Base-by-base conservation (phyloP, 805 yeast genomes). In the Maudiozyma pseudohumilis region DNA sequence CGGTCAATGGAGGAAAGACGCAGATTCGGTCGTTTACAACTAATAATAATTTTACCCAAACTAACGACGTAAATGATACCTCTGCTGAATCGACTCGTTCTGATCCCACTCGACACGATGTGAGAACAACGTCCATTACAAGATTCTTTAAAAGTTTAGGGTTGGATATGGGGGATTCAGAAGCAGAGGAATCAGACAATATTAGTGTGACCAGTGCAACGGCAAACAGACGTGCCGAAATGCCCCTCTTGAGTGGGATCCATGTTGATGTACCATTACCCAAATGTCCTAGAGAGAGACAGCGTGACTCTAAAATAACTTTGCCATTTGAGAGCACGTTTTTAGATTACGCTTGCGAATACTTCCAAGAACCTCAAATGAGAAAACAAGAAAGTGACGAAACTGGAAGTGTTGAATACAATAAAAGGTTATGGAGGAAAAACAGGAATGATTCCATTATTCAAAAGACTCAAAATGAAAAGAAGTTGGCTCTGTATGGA, bases 281-380 rank as follows among this genome's bases (percentile, higher is more conserved):
- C 3, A 62, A 64, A 27, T 71, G 84, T 0, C 77, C 84, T 6
- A 61, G 80, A 19, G 78, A 69, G 46, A 58, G 46, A 8, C 56
- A 61, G 20, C 46, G 40, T 11, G 44, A 43, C 13, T 53, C 50
- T 12, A 43, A 46, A 3, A 43, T 56, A 2, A 61, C 60, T 5
- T 49, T 80, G 3, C 81, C 85, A 1, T 55, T 74, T 9, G 65
- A 66, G 4, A 77, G 85, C 8, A 73, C 74, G 6, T 80, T 83
- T 49, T 72, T 82, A 43, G 83, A 79, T 36, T 83, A 80, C 57
- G 74, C 82, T 48, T 55, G 85, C 41, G 98, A 92, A 56, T 88
- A 87, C 53, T 92, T 89, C 64, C 95, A 88, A 52, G 97, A 88
- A 53, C 96, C 98, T 0, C 97, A 89, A 54, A 80, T 88, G 80